Evolutionary conservation across 768 basidiomycete species (phyloP), one percentile per base, ranked within the genome.

Genomic region (Serendipita vermifera): DNA sequence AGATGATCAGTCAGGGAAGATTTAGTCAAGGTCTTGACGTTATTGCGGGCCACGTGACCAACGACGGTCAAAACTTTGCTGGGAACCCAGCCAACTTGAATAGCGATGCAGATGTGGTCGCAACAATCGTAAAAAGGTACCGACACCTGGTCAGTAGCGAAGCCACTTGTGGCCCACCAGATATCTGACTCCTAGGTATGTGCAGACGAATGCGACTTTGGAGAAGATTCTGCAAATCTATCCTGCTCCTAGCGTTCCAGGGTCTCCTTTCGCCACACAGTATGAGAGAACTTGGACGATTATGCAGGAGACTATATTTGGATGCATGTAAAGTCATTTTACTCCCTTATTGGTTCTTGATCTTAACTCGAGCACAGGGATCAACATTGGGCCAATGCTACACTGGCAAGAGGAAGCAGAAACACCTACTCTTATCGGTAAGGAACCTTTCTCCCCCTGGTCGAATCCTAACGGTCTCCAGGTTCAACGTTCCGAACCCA

Each of bases 401-500:
- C 68, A 32, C 54, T 62, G 15, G 33, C 62, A 3, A 65, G 64
- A 40, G 68, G 67, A 9, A 64, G 64, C 1, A 62, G 69, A 13
- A 69, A 70, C 51, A 65, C 70, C 1, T 74, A 64, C 59, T 59
- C 66, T 14, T 74, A 57, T 56, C 69, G 69, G 73, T 72, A 32
- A 46, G 63, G 32, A 22, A 38, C 6, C 17, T 29, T 26, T 35
- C 1, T 15, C 17, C 22, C 24, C 14, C 1, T n/a, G 32, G 26
- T 27, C 17, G 39, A 26, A 24, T 24, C 20, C 38, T 13, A n/a
- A 26, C 27, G 32, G 2, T 29, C 6, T 24, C 5, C 24, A 73
- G 73, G 27, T 75, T 73, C 70, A 70, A 75, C 61, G 69, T 73
- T 14, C 71, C 74, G 17, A 69, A 74, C 58, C 66, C 72, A 2